These are phyloP conservation scores for Hemisphaericaspora subhashii DNA, from an alignment of 1,139 yeast genomes.

Conservation along the genomic window DNA sequence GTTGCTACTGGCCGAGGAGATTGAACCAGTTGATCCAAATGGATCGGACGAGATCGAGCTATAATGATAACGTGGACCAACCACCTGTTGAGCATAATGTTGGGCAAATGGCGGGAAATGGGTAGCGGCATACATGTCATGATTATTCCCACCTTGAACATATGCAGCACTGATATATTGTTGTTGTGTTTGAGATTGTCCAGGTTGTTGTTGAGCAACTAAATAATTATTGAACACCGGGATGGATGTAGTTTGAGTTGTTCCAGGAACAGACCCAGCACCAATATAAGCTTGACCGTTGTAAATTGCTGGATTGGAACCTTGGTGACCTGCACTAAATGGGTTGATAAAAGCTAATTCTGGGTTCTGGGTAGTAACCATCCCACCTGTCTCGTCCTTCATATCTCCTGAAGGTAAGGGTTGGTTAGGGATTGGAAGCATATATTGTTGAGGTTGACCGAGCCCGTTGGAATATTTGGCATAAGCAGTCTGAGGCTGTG, in stretches of 20 bases:
- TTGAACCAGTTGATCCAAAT: conserved; percentile 11
- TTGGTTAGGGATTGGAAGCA: conserved; percentile 8
- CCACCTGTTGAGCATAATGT: conserved; percentile 15
- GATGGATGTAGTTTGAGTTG: conserved; percentile 11
- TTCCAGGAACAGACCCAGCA: conserved; percentile 8
- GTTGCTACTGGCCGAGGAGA: conserved; percentile 15
- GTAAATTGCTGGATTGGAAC: conserved; percentile 1
- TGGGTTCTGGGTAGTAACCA: conserved; percentile 2
- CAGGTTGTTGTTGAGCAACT: conserved; percentile 13
- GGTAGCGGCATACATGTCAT: conserved; percentile 10
- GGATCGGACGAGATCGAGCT: conserved; percentile 16
- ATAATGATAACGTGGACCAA: conserved; percentile 14
- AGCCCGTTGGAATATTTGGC: conserved; percentile 16
- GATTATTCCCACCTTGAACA: conserved; percentile 4
- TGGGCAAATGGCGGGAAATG: conserved; percentile 18
- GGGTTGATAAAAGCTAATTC: conserved; percentile 26
- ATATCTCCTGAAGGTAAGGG: neutral
- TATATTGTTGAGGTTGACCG: conserved; percentile 9
- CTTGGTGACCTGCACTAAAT: conserved; percentile 15
- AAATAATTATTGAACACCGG: conserved; percentile 14
- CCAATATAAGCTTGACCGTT: conserved; percentile 6
- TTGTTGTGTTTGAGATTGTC: conserved; percentile 1
- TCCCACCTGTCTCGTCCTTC: conserved; percentile 14
- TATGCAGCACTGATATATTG: conserved; percentile 1
- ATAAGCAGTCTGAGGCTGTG: conserved; percentile 14